Evolutionary conservation across 192 early-diverging fungal genomes (phyloP), one percentile per base, ranked within the genome.

Genomic region (Jimgerdemannia lactiflua): DNA sequence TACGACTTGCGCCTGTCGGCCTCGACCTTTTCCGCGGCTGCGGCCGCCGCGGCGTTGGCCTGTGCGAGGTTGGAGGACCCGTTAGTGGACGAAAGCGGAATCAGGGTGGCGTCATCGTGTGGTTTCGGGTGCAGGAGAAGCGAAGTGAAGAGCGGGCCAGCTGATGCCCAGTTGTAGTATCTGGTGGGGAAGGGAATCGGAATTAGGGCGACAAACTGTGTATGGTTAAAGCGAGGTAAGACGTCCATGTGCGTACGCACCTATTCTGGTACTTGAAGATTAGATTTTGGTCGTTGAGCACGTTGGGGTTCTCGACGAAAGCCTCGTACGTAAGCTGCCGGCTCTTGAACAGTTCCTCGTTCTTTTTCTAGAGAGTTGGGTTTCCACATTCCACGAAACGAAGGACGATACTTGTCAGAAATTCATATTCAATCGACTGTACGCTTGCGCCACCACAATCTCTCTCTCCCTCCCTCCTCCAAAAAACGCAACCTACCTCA

Each of bases 111-210:
- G 4, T 83, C 86, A 10, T 84, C 68, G 41, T 93, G 79, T 3
- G 85, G 81, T 72, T 90, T 85, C 19, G 86, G 80, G 79, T 88
- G 93, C 1, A 89, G 84, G 4, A 90, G 74, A 8, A 87, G 77
- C 8, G 90, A 83, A 3, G 84, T 76, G 29, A 96, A 75, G 41
- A 91, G 79, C 20, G 93, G 92, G 10, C 82, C 87, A 10, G 91
- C 89, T 4, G 83, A 75, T 17, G 75, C 54, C 90, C 92, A 89
- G 69, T 85, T 82, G 70, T 89, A 90, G 75, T 93, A 95, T 10
- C 84, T 79, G 49, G 49, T 10, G 14, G 19, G 40, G 6, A 14
- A 9, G 19, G 19, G 67, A 1, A 29, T 29, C 29, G 29, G 29
- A 29, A 29, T 29, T 29, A 29, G 29, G 29, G 29, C 29, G 29